Base-by-base conservation (phyloP, 805 yeast genomes). In the Sugiyamaella chiloensis region DNA sequence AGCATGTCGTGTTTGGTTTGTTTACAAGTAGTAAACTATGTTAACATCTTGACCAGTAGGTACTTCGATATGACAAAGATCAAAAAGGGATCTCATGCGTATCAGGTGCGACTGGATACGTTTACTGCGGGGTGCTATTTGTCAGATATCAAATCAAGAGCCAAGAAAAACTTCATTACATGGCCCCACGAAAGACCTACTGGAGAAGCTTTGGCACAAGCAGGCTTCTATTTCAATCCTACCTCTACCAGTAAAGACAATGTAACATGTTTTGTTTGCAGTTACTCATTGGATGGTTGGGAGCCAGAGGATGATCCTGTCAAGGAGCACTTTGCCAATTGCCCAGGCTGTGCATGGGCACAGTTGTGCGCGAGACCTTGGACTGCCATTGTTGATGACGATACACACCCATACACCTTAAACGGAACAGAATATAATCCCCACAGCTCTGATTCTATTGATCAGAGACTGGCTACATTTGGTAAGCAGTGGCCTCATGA, bases 171-270 rank as follows among this genome's bases (percentile, higher is more conserved):
- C 24, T 36, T 40, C 36, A 24, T 39, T n/a, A 12, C 32, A 19
- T 69, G 55, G 64, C 62, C 54, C 51, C 62, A 50, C 37, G 51
- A 41, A 1, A 48, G 46, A 6, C 60, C 68, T 11, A 43, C 47
- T 8, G 36, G 63, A 4, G 68, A 64, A 24, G 54, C 60, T 24
- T 59, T 83, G 68, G 82, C 82, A 1, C 68, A 68, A 42, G 72
- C 78, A 16, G 90, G 91, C 0, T 79, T 84, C 66, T 78, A 68
- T 63, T 84, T 67, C 61, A 72, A 74, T 41, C 89, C 81, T 26
- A 67, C 70, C 9, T 67, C 71, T 44, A 64, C 67, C 26, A 65
- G 70, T 39, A 63, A 58, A 2, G 82, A 79, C 56, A 72, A 79
- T 44, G 77, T 77, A 7, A 71, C 79, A 12, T 85, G 91, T 62